Base-by-base conservation (phyloP, 345 rosid genomes). In the Eucalyptus tenuipes region DNA sequence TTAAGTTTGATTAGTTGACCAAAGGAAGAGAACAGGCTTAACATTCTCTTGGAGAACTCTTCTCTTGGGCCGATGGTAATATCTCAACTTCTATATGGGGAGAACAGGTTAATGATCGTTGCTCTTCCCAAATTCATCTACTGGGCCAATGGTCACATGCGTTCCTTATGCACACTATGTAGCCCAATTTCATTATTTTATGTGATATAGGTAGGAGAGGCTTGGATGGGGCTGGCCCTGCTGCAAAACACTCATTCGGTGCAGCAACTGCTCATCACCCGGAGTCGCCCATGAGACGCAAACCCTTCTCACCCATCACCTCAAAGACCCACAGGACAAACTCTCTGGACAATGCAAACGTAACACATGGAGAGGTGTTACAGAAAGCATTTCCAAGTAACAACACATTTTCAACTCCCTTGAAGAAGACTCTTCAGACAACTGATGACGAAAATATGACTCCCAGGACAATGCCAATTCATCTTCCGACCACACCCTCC, bases 261-360 rank as follows among this genome's bases (percentile, higher is more conserved):
- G 88, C 93, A 48, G 89, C 87, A 85, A 93, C 89, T 88, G 88
- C 88, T 50, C 90, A 80, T 47, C 94, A 93, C 90, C 93, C 92
- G 22, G 96, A 94, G 91, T 91, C 97, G 52, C 96, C 97, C 61
- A 89, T 93, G 92, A 89, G 94, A 86, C 94, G 99, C 89, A 94
- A 95, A 91, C 99, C 99, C 4, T 98, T 98, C 96, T 95, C 97
- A 2, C 98, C 98, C 20, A 93, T 98, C 89, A 89, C 96, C 25
- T 93, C 93, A 80, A 95, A 94, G 89, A 88, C 93, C 89, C 92
- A 92, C 89, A 90, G 87, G 66, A 29, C 90, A 80, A 93, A 89
- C 86, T 71, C 86, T 47, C 7, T 90, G 84, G 93, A 91, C 64
- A 94, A 91, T 71, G 42, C 57, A 16, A 66, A 79, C 22, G 49